Evolutionary conservation across 2,329 filamentous ascomycete genomes (phyloP).

Genomic region (Colletotrichum sp.): DNA sequence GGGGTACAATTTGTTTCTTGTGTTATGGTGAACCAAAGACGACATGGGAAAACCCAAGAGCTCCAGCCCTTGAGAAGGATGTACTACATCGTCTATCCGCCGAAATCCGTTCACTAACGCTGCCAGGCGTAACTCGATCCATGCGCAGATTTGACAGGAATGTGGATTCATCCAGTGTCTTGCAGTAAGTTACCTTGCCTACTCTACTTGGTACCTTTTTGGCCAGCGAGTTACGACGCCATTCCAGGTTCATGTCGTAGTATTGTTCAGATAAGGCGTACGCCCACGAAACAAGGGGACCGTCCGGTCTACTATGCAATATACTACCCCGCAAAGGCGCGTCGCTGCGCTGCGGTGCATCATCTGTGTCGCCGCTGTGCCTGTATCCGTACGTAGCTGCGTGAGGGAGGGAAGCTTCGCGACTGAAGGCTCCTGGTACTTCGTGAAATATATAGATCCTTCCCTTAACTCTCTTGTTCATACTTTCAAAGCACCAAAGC

Average conservation of each 20-base stretch:
- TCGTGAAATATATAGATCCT: neutral
- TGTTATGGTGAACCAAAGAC: neutral
- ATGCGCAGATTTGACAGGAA: neutral
- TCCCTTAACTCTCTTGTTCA: neutral
- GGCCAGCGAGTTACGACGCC: neutral
- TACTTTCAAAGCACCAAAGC: neutral
- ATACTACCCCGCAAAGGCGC: neutral
- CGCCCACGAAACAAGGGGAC: neutral
- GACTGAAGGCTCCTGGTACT: too few species aligned
- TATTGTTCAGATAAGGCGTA: neutral
- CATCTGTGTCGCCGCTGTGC: neutral
- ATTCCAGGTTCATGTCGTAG: neutral
- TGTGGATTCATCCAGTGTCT: neutral
- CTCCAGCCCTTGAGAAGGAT: neutral
- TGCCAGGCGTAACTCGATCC: neutral
- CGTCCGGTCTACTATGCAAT: neutral
- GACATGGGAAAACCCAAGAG: neutral
- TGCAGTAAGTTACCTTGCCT: neutral
- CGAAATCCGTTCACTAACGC: neutral
- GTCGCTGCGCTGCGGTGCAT: neutral
- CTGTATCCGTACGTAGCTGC: neutral
- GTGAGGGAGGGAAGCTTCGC: neutral
- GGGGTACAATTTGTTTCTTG: neutral
- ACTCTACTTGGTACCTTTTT: neutral
- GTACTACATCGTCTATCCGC: neutral